These are phyloP conservation scores for Hanseniaspora guilliermondii DNA, from an alignment of 805 yeast species.

Conservation along the genomic window DNA sequence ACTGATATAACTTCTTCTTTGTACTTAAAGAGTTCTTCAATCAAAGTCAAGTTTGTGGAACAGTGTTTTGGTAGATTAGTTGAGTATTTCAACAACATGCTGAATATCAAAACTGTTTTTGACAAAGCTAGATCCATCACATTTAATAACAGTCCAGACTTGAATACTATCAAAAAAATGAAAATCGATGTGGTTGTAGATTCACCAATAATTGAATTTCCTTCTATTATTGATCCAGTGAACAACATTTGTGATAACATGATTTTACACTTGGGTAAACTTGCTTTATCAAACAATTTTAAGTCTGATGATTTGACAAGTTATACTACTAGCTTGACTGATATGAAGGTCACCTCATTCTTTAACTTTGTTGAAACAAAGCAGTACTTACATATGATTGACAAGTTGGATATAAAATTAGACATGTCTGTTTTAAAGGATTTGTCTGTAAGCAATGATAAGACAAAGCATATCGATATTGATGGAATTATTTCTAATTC, in stretches of 20 bases:
- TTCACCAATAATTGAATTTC: conserved; percentile 78
- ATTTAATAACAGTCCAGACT: conserved; percentile 60
- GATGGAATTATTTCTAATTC: conserved; percentile 51
- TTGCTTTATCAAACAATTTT: conserved; percentile 37
- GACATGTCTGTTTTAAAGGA: conserved; percentile 43
- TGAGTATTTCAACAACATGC: conserved; percentile 58
- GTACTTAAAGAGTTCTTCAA: conserved; percentile 60
- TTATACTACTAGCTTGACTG: conserved; percentile 57
- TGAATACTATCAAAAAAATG: conserved; percentile 41
- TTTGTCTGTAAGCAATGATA: conserved; percentile 17
- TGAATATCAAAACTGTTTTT: conserved; percentile 75
- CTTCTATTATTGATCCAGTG: conserved; percentile 38
- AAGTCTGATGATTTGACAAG: conserved; percentile 34
- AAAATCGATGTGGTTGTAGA: conserved; percentile 58
- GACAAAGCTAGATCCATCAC: conserved; percentile 86
- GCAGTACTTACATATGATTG: conserved; percentile 54
- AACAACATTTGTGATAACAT: conserved; percentile 43
- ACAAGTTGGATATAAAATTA: conserved; percentile 50
- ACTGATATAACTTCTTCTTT: conserved; percentile 32
- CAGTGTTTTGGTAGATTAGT: conserved; percentile 60
- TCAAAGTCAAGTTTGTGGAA: conserved; percentile 68
- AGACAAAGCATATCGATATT: conserved; percentile 39
- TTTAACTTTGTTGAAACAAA: conserved; percentile 37
- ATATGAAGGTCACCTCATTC: conserved; percentile 53
- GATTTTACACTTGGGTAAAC: conserved; percentile 69